These are phyloP conservation scores for Calocera viscosa DNA, from an alignment of 768 basidiomycete genomes.

Conservation along the genomic window DNA sequence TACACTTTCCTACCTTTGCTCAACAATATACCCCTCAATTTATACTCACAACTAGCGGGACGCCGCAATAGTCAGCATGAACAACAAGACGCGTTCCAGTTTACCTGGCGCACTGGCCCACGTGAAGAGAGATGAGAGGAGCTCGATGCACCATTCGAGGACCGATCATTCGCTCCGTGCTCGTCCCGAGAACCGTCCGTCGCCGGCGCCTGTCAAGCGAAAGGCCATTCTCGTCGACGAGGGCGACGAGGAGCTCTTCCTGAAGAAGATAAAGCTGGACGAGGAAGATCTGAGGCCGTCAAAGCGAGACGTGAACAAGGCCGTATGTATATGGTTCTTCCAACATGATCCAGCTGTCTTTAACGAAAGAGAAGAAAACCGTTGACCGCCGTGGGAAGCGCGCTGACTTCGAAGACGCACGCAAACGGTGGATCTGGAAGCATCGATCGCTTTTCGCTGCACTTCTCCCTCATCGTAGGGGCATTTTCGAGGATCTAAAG, in stretches of 20 bases:
- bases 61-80: background rate
- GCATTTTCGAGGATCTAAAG: slow-evolving; percentile 31
- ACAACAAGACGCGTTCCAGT: background rate
- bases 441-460: slow-evolving; percentile 38
- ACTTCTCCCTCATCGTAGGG: slow-evolving; percentile 33
- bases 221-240: background rate
- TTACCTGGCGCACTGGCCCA: background rate
- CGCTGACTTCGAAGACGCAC: slow-evolving; percentile 31
- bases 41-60: background rate
- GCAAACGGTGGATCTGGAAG: slow-evolving; percentile 36
- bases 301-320: background rate
- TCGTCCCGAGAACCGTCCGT: background rate
- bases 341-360: background rate
- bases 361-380: slow-evolving; percentile 29
- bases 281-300: background rate
- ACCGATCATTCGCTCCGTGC: background rate
- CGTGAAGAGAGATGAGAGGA: background rate
- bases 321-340: background rate
- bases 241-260: background rate
- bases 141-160: background rate
- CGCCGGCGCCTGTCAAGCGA: background rate
- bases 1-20: background rate
- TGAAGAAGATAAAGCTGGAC: background rate
- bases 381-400: slow-evolving; percentile 30
- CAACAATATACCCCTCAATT: background rate